Percentiles rank a stretch among this genome's conserved stretches.
Evolutionary conservation across 495 filamentous ascomycete genomes (phyloP).

Genomic region (Schizothecium vesticola): DNA sequence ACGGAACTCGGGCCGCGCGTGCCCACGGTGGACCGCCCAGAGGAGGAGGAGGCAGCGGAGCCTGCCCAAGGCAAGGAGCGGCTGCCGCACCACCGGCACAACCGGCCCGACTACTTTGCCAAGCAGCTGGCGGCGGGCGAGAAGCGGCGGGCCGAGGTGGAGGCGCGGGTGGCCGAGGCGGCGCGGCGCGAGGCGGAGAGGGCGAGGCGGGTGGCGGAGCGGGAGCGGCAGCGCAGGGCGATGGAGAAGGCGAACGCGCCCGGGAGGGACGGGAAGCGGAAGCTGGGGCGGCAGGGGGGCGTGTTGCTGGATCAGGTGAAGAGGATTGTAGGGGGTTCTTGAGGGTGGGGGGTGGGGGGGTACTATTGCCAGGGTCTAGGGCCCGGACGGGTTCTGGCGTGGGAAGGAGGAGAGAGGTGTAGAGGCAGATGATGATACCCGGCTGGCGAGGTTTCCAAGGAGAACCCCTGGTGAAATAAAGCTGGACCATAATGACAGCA

Average conservation of each 20-base stretch:
- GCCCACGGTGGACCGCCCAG: not conserved
- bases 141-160: slow-evolving; percentile 56
- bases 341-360: not conserved
- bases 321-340: slow-evolving; percentile 52
- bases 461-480: not conserved
- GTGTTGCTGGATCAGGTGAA: slow-evolving; percentile 76
- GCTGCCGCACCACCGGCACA: slow-evolving; percentile 31
- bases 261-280: slow-evolving; percentile 73
- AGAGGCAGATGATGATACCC: not conserved
- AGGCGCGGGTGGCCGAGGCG: slow-evolving; percentile 52
- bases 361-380: not conserved
- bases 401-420: not conserved
- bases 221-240: slow-evolving; percentile 58
- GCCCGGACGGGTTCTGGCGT: not conserved
- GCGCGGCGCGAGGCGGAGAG: slow-evolving; percentile 52
- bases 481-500: not conserved
- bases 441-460: not conserved
- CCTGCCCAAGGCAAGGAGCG: slow-evolving; percentile 9
- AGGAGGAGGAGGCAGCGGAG: not conserved
- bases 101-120: slow-evolving; percentile 64
- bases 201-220: slow-evolving; percentile 50
- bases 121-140: slow-evolving; percentile 71
- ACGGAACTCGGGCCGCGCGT: not conserved
- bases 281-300: slow-evolving; percentile 79
- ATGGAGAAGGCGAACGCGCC: slow-evolving; percentile 72